These are phyloP conservation scores for Vigna reflexopilosa DNA, from an alignment of 306 rosid genomes.

Conservation along the genomic window DNA sequence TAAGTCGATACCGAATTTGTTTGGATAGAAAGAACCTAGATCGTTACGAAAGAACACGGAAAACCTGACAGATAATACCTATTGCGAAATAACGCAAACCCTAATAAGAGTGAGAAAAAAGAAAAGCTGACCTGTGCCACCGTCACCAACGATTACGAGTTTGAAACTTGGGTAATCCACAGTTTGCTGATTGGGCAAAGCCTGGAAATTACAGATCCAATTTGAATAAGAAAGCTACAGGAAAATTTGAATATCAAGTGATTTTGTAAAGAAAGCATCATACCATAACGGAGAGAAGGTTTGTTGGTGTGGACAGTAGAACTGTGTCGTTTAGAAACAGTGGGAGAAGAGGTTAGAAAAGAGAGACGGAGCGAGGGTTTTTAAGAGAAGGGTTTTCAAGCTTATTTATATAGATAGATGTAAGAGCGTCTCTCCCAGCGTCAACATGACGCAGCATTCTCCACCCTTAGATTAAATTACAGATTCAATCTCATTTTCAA, in stretches of 20 bases:
- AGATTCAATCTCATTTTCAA: not conserved
- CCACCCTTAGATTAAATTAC: conserved; percentile 11
- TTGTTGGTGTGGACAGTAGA: not conserved
- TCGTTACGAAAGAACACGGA: too few relatives aligned
- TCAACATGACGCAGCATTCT: conserved; percentile 18
- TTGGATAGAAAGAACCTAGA: too few relatives aligned
- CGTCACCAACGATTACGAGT: conserved; percentile 88
- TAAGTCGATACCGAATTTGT: too few relatives aligned
- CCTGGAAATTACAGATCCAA: conserved; percentile 40
- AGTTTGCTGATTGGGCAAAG: conserved; percentile 81
- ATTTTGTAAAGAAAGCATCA: not conserved
- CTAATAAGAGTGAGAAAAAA: not conserved
- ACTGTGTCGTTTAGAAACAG: not conserved
- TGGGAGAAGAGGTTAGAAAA: not conserved
- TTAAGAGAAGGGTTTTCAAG: not conserved
- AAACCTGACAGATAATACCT: too few relatives aligned
- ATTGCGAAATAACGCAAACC: too few relatives aligned
- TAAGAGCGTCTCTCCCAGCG: not conserved
- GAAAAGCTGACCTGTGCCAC: conserved; percentile 68
- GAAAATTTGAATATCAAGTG: not conserved
- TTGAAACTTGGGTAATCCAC: conserved; percentile 85
- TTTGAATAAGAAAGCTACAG: not conserved
- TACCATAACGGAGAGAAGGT: not conserved
- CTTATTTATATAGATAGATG: not conserved
- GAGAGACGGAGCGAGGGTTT: not conserved